Evolutionary conservation across 2,329 filamentous ascomycete genomes (phyloP).

Genomic region (Diaporthe citrichinensis): DNA sequence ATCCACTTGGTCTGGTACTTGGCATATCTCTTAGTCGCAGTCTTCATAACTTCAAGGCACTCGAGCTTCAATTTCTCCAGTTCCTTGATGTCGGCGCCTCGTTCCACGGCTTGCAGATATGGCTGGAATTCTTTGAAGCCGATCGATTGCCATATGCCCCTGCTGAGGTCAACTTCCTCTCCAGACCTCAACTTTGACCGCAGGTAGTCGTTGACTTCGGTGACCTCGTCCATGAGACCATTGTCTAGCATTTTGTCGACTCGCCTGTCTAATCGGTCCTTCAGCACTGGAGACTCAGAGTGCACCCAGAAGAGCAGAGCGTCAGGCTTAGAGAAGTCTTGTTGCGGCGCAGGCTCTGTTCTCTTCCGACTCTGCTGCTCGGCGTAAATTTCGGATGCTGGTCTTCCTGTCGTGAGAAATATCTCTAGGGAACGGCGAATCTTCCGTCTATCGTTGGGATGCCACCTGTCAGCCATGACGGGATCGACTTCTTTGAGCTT

Average conservation of each 20-base stretch:
- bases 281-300: slow-evolving; percentile 77
- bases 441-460: slow-evolving; percentile 92
- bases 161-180: slow-evolving; percentile 75
- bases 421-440: slow-evolving; percentile 93
- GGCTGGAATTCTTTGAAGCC: slow-evolving; percentile 92
- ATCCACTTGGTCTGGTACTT: slow-evolving; percentile 91
- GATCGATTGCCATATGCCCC: slow-evolving; percentile 96
- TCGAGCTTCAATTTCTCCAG: slow-evolving; percentile 68
- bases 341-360: slow-evolving; percentile 42
- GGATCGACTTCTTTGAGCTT: slow-evolving; percentile 87
- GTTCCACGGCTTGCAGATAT: slow-evolving; percentile 70
- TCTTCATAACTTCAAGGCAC: slow-evolving; percentile 82
- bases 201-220: slow-evolving; percentile 59
- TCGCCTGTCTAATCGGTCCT: slow-evolving; percentile 79
- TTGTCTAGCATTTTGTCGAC: slow-evolving; percentile 85
- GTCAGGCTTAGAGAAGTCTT: slow-evolving; percentile 48
- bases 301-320: slow-evolving; percentile 90
- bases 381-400: slow-evolving; percentile 88
- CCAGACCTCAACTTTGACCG: slow-evolving; percentile 57
- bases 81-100: slow-evolving; percentile 51
- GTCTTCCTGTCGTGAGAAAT: slow-evolving; percentile 84
- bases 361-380: slow-evolving; percentile 72
- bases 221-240: slow-evolving; percentile 65
- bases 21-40: slow-evolving; percentile 89
- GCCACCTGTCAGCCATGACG: slow-evolving; percentile 90